Evolutionary conservation across 768 basidiomycete genomes (phyloP).

Genomic region (Boletus bicolor): DNA sequence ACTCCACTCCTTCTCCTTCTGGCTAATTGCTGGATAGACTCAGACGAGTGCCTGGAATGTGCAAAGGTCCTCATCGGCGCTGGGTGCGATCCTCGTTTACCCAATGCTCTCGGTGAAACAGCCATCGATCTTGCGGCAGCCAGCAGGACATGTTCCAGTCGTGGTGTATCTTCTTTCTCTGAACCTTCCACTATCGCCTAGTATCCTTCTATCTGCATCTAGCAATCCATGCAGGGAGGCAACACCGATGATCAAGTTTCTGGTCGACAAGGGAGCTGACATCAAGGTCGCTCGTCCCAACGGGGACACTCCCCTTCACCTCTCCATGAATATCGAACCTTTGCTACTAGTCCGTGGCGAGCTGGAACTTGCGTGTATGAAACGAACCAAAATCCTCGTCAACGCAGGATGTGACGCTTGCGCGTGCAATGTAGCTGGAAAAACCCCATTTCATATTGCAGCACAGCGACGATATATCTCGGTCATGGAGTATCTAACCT

Average conservation of each 20-base stretch:
- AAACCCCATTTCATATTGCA: not conserved
- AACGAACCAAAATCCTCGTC: not conserved
- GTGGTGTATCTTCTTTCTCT: not conserved
- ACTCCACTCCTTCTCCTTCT: not conserved
- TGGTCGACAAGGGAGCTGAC: slow-evolving; percentile 4
- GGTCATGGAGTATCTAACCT: slow-evolving; percentile 2
- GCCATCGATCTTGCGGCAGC: not conserved
- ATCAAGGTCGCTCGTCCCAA: not conserved
- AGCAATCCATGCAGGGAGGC: too few relatives aligned
- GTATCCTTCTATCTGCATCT: not conserved
- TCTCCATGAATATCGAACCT: not conserved
- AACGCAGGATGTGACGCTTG: not conserved
- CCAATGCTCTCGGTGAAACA: not conserved
- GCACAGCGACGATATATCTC: not conserved
- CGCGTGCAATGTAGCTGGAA: not conserved
- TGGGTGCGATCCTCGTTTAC: not conserved
- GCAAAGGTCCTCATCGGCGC: not conserved
- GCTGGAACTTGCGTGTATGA: not conserved
- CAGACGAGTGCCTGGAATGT: not conserved
- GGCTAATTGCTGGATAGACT: too few relatives aligned
- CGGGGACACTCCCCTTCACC: not conserved
- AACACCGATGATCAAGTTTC: not conserved
- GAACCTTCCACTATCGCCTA: not conserved
- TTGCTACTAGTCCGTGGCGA: too few relatives aligned
- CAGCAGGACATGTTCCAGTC: not conserved